These are phyloP conservation scores for Penicillium sp. DNA, from an alignment of 2,329 filamentous ascomycete genomes.

Conservation along the genomic window DNA sequence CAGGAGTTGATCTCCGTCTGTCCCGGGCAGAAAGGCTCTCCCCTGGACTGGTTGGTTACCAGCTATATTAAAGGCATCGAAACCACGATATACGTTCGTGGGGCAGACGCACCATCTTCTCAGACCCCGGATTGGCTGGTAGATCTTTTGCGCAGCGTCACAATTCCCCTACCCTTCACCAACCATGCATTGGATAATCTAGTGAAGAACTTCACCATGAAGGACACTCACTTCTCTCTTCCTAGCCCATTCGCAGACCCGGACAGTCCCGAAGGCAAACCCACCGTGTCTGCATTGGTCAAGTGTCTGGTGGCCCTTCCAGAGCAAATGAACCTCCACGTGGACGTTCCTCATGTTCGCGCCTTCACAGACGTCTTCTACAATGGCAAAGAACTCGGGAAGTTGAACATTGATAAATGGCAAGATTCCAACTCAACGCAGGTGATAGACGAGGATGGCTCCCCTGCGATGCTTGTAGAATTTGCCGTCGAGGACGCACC, in stretches of 20 bases:
- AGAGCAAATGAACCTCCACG: constrained; percentile 79
- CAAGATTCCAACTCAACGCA: constrained; percentile 79
- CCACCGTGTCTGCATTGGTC: constrained; percentile 80
- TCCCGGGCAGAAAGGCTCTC: constrained; percentile 74
- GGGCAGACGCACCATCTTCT: constrained; percentile 43
- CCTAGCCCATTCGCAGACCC: constrained; percentile 79
- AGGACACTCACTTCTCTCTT: constrained; percentile 80
- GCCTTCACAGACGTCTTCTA: constrained; percentile 82
- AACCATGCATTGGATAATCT: constrained; percentile 78
- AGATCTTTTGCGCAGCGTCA: constrained; percentile 77
- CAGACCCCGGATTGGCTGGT: constrained; percentile 82
- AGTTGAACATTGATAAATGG: constrained; percentile 78
- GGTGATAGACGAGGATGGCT: constrained; percentile 58
- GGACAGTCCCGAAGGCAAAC: constrained; percentile 68
- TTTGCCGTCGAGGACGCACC: constrained; percentile 77
- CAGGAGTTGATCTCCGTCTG: constrained; percentile 71
- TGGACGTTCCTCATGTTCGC: constrained; percentile 74
- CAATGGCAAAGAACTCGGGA: constrained; percentile 72
- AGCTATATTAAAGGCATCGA: constrained; percentile 79
- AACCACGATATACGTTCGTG: constrained; percentile 70
- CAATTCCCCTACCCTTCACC: constrained; percentile 79
- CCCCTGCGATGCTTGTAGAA: constrained; percentile 68
- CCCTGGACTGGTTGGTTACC: constrained; percentile 77
- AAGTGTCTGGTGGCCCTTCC: constrained; percentile 77
- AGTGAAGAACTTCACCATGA: constrained; percentile 83